Base-by-base conservation (phyloP, 257 asterid genomes). In the Solanum raphanifolium region DNA sequence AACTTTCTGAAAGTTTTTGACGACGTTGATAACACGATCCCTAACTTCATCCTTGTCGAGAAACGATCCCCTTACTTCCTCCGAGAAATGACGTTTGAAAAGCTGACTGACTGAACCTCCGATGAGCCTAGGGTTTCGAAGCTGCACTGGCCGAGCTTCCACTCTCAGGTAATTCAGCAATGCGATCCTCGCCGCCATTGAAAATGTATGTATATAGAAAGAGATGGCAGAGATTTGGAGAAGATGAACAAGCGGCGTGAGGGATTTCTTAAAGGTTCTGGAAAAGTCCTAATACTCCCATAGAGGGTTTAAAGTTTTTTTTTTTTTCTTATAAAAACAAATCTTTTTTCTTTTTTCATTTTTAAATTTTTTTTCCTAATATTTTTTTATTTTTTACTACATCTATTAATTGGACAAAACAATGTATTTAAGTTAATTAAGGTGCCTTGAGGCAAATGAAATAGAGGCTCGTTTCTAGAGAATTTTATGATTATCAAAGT, bases 41-140 rank as follows among this genome's bases (percentile, higher is more conserved):
- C 85, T 81, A 20, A 81, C 85, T 81, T 81, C 85, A 81, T 81
- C 85, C 68, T 81, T 81, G 18, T 81, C 85, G 39, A 81, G 85
- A 46, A 81, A 81, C 35, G 85, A 81, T 31, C 85, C 85, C n/a
- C 85, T 81, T 18, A 81, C 85, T 81, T 81, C 85, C 10, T 81
- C 29, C 0, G 68, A 46, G 6, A 81, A 81, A 3, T 81, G 68
- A 81, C 85, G 85, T 31, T 31, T 46, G 41, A 46, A 81, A 46
- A 81, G 39, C 85, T 81, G 85, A 81, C 18, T 46, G 29, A 81
- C 32, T 9, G 68, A 46, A 2, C 18, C 18, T 46, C 85, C 85
- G 2, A 81, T 81, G 15, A 81, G 29, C 18, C 68, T 81, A 81
- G 41, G 68, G 68, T 81, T 81, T 9, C 66, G 82, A 9, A 73